phyloP scores from a whole-genome alignment of 2,329 filamentous ascomycete genomes.

The Aspergillus jensenii region DNA sequence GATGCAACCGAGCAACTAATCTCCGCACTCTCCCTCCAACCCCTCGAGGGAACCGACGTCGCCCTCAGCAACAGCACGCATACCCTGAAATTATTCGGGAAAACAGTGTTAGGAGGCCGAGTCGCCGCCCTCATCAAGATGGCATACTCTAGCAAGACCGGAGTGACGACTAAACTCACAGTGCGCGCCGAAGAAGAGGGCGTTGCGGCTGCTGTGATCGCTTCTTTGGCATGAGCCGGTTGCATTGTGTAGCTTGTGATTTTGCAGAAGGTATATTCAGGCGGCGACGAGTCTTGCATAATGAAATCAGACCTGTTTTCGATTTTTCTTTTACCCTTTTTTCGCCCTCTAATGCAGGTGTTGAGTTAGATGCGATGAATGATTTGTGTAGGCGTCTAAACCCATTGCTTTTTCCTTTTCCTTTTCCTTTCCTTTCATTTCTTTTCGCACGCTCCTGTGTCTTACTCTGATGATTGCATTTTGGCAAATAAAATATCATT shows the following conservation, averaged over 20 bases:
- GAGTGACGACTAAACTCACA: constrained; percentile 93
- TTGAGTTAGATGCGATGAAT: constrained; percentile 23
- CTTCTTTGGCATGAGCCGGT: constrained; percentile 66
- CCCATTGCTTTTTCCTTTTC: constrained; percentile 4
- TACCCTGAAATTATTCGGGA: constrained; percentile 92
- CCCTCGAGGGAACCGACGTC: constrained; percentile 90
- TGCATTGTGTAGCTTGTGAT: constrained; percentile 14
- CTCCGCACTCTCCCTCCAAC: constrained; percentile 83
- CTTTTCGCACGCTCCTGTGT: neutral
- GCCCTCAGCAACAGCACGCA: constrained; percentile 86
- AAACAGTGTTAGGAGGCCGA: constrained; percentile 85
- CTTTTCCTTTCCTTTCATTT: constrained; percentile 1
- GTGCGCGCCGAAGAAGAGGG: constrained; percentile 91
- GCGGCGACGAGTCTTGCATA: constrained; percentile 21
- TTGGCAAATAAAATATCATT: constrained; percentile 6
- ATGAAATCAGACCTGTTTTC: constrained; percentile 22
- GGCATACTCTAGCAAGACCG: constrained; percentile 89
- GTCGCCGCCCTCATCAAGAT: constrained; percentile 87
- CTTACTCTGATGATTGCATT: constrained; percentile 7
- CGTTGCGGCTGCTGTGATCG: constrained; percentile 79
- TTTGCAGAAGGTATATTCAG: constrained; percentile 10
- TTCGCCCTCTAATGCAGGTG: constrained; percentile 19
- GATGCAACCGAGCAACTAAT: constrained; percentile 91
- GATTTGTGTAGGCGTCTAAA: constrained; percentile 21
- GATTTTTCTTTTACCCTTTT: constrained; percentile 10